phyloP scores from a whole-genome alignment of 106 monocot species.

The Dactylorhiza incarnata region DNA sequence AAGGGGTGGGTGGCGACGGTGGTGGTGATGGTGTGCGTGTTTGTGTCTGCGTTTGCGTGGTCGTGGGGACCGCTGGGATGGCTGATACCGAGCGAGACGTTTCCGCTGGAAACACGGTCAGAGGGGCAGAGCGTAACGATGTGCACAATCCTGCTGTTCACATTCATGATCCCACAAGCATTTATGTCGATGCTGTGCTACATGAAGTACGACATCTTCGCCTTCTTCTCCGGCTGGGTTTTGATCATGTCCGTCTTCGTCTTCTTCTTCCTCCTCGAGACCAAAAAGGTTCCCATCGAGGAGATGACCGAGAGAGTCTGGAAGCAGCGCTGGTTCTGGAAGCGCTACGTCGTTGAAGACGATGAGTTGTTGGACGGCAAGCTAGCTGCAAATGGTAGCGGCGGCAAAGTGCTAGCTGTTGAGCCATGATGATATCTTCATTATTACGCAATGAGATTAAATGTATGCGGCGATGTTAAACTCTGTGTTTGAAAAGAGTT shows the following conservation, averaged over 20 bases:
- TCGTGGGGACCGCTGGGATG: constrained; percentile 22
- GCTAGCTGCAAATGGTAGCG: not conserved
- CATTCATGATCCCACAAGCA: constrained; percentile 68
- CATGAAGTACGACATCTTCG: constrained; percentile 55
- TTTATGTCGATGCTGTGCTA: constrained; percentile 80
- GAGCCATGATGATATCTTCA: no score
- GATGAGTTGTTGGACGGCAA: not conserved
- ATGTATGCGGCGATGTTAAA: no score
- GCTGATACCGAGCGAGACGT: constrained; percentile 78
- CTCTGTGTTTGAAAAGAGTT: constrained; percentile 1
- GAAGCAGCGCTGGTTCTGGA: constrained; percentile 24
- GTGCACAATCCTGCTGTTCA: constrained; percentile 72
- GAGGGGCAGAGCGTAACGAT: constrained; percentile 63
- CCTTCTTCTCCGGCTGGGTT: constrained; percentile 65
- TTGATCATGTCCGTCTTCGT: constrained; percentile 17
- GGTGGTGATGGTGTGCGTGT: constrained; percentile 28
- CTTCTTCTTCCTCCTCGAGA: constrained; percentile 14
- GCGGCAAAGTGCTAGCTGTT: not conserved
- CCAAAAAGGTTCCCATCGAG: constrained; percentile 17
- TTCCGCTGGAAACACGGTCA: constrained; percentile 60
- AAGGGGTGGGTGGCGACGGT: constrained; percentile 37
- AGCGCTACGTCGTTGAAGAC: constrained; percentile 1
- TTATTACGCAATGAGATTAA: not conserved
- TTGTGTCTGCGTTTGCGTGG: not conserved
- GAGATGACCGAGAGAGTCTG: constrained; percentile 22